Evolutionary conservation across 345 rosid species (phyloP).

Genomic region (Citrus medica): DNA sequence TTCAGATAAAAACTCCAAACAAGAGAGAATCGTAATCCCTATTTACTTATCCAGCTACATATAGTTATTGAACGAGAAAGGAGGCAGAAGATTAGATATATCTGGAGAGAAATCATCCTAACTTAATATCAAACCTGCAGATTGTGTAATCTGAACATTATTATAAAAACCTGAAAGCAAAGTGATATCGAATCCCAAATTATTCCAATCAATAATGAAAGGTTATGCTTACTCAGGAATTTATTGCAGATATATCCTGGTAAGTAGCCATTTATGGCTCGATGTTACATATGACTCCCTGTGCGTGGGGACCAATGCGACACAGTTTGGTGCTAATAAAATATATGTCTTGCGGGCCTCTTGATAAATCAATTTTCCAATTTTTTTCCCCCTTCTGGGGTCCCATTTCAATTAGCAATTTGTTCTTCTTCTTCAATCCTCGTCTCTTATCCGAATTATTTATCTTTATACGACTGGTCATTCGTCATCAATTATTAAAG

Average conservation of each 20-base stretch:
- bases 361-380: not conserved
- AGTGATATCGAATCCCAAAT: not conserved
- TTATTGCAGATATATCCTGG: slow-evolving; percentile 13
- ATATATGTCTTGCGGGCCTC: slow-evolving; percentile 5
- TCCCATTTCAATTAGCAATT: slow-evolving; percentile 6
- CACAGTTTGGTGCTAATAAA: slow-evolving; percentile 28
- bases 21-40: too few relatives aligned
- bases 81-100: too few relatives aligned
- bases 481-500: slow-evolving; percentile 33
- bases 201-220: slow-evolving; percentile 5
- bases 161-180: not conserved
- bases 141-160: not conserved
- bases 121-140: not conserved
- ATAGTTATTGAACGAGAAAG: too few relatives aligned
- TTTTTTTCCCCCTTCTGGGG: slow-evolving; percentile 3
- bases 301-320: slow-evolving; percentile 21
- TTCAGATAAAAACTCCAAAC: too few relatives aligned
- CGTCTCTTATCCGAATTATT: slow-evolving; percentile 26
- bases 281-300: slow-evolving; percentile 10
- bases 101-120: not conserved
- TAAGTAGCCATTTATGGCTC: slow-evolving; percentile 18
- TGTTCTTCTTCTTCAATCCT: slow-evolving; percentile 9
- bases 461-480: slow-evolving; percentile 19
- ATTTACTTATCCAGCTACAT: too few relatives aligned
- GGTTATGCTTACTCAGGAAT: slow-evolving; percentile 8